A percentile compares a stretch with the other conserved stretches of the same genome.
These are phyloP conservation scores for Terana coerulea DNA, from an alignment of 768 basidiomycete species.

Conservation along the genomic window DNA sequence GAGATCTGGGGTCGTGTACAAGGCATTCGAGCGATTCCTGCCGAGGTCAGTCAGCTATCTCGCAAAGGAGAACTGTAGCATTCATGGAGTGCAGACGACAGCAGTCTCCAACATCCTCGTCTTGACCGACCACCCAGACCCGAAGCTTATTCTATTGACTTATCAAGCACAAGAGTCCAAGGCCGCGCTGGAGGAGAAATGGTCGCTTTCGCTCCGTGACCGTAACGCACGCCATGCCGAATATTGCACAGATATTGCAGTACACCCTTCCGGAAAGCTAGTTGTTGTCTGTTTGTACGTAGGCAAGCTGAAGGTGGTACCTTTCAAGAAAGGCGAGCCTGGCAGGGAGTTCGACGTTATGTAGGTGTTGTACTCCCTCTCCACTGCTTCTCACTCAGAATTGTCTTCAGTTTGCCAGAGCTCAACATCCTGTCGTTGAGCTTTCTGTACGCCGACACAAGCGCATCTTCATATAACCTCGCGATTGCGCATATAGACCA, in stretches of 20 bases:
- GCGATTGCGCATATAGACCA: conserved; percentile 70
- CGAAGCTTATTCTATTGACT: conserved; percentile 61
- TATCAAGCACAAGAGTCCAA: conserved; percentile 37
- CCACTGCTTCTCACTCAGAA: no score
- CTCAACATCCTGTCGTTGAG: conserved; percentile 64
- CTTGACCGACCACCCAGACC: conserved; percentile 74
- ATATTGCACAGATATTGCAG: conserved; percentile 64
- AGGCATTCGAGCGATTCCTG: conserved; percentile 50
- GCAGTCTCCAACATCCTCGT: conserved; percentile 51
- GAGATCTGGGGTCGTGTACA: conserved; percentile 71
- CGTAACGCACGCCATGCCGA: conserved; percentile 58
- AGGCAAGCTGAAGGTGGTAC: conserved; percentile 65
- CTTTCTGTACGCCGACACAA: conserved; percentile 43
- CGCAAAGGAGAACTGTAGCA: background rate
- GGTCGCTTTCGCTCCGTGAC: conserved; percentile 53
- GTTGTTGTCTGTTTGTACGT: conserved; percentile 64
- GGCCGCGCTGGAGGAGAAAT: conserved; percentile 36
- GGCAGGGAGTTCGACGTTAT: conserved; percentile 58
- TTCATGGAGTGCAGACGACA: conserved; percentile 7
- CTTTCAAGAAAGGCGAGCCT: conserved; percentile 50
- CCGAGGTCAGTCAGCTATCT: conserved; percentile 49
- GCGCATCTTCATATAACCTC: conserved; percentile 43
- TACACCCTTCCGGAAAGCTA: conserved; percentile 59
- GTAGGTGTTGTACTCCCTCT: conserved; percentile 37
- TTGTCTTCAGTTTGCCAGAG: conserved; percentile 52